These are phyloP conservation scores for Elaeis guineensis DNA, from an alignment of 176 grass and related monocot species.

Conservation along the genomic window DNA sequence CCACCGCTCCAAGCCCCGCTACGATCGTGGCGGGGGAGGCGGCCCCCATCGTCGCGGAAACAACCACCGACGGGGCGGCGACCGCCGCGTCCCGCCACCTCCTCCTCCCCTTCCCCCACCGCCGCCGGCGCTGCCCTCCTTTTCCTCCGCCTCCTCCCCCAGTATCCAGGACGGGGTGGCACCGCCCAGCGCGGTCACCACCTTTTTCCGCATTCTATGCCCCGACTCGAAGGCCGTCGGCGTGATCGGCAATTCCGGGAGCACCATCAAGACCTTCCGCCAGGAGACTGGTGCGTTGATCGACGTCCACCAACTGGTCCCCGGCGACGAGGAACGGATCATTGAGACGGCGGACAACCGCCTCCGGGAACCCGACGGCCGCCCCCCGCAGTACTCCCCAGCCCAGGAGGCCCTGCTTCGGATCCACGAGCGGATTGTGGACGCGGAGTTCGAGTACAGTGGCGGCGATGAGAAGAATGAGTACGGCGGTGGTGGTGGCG, in stretches of 20 bases:
- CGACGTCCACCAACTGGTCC: constrained; percentile 43
- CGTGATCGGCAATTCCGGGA: constrained; percentile 37
- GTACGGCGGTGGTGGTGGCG: constrained; percentile 31
- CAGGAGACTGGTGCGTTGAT: constrained; percentile 72
- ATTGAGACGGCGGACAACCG: constrained; percentile 71
- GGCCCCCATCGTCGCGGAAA: constrained; percentile 31
- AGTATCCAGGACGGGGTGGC: neutral
- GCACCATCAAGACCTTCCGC: constrained; percentile 33
- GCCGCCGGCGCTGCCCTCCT: constrained; percentile 17
- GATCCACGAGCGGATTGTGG: constrained; percentile 79
- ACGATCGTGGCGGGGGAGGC: constrained; percentile 57
- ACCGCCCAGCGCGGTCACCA: constrained; percentile 25
- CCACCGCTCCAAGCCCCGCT: constrained; percentile 64
- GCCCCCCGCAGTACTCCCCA: constrained; percentile 73
- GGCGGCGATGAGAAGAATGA: no score
- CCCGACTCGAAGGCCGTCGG: constrained; percentile 67
- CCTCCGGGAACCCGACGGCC: constrained; percentile 47
- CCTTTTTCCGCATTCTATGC: constrained; percentile 88
- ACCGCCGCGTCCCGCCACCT: constrained; percentile 37
- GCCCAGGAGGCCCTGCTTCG: constrained; percentile 80
- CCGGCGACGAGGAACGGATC: constrained; percentile 56
- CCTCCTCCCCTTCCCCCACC: constrained; percentile 31
- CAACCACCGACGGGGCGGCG: neutral
- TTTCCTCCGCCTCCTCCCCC: neutral
- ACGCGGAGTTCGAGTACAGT: constrained; percentile 40